Evolutionary conservation across 805 yeast species (phyloP).

Genomic region (Lipomyces sp.): DNA sequence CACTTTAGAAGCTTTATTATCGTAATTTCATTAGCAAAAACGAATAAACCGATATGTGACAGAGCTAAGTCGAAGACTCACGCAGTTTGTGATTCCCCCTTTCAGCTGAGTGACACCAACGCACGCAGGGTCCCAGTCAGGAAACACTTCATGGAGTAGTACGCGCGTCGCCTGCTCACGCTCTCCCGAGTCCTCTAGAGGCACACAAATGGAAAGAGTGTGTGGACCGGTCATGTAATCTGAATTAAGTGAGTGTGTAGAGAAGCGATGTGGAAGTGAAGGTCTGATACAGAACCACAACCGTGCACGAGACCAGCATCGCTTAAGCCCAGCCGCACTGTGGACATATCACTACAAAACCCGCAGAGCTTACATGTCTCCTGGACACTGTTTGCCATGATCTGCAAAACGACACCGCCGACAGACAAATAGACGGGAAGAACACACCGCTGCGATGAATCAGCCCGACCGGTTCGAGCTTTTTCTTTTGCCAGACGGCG

Average conservation of each 20-base stretch:
- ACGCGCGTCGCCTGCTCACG: constrained; percentile 9
- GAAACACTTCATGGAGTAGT: constrained; percentile 18
- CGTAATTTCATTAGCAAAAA: background rate
- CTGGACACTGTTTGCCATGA: no score
- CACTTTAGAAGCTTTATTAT: constrained; percentile 17
- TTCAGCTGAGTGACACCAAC: constrained; percentile 13
- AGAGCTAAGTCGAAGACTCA: no score
- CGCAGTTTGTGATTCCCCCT: constrained; percentile 28
- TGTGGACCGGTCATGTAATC: constrained; percentile 20
- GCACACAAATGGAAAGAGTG: constrained; percentile 7
- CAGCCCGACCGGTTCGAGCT: constrained; percentile 99
- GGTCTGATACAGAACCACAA: no score
- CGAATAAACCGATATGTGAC: no score
- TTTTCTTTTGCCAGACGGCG: constrained; percentile 96
- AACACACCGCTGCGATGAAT: constrained; percentile 69
- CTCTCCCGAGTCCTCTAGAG: constrained; percentile 13
- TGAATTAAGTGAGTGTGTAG: no score
- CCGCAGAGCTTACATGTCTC: no score
- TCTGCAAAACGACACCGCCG: background rate
- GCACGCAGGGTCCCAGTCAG: constrained; percentile 12
- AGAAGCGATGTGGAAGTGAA: no score
- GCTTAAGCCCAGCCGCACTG: constrained; percentile 3
- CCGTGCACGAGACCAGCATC: constrained; percentile 2
- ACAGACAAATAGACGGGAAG: no score
- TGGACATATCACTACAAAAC: no score